A percentile compares a stretch with the other conserved stretches of the same genome.
These are phyloP conservation scores for Eudorina sp. DNA, from an alignment of 139 green algal species.

Conservation along the genomic window DNA sequence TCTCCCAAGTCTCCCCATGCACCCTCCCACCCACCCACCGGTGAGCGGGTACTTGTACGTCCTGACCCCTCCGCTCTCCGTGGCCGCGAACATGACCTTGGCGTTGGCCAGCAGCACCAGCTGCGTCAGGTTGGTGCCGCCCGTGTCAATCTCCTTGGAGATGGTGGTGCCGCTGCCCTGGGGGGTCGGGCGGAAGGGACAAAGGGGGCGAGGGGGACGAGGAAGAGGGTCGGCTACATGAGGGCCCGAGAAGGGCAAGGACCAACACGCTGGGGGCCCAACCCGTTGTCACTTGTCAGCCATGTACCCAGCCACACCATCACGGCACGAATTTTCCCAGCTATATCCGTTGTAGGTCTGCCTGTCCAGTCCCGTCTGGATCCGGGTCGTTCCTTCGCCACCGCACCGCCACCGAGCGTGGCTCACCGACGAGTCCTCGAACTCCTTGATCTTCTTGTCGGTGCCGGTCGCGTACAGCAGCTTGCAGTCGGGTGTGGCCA, in stretches of 20 bases:
- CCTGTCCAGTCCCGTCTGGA: no score
- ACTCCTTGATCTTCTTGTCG: slow-evolving; percentile 89
- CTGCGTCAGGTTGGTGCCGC: slow-evolving; percentile 64
- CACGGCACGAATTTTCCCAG: no score
- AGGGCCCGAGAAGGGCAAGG: no score
- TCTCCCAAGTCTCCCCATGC: neutral
- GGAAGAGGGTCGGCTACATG: no score
- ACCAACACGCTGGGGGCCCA: no score
- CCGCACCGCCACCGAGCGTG: no score
- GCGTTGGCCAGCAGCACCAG: slow-evolving; percentile 54
- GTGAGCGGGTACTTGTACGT: slow-evolving; percentile 89
- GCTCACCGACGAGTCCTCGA: slow-evolving; percentile 79
- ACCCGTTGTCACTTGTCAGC: no score
- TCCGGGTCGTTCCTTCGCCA: no score
- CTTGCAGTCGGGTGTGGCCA: slow-evolving; percentile 73
- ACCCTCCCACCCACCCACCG: slow-evolving; percentile 35
- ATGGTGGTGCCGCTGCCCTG: slow-evolving; percentile 77
- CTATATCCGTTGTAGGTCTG: no score
- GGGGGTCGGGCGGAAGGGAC: neutral
- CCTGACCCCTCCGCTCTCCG: slow-evolving; percentile 78
- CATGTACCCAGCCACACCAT: no score
- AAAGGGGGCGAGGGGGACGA: neutral
- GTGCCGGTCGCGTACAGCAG: slow-evolving; percentile 75
- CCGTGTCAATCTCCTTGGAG: slow-evolving; percentile 82
- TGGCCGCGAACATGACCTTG: slow-evolving; percentile 84